Evolutionary conservation across 441 rosid genomes (phyloP), one percentile per base, ranked within the genome.

Genomic region (Kokia cookei): DNA sequence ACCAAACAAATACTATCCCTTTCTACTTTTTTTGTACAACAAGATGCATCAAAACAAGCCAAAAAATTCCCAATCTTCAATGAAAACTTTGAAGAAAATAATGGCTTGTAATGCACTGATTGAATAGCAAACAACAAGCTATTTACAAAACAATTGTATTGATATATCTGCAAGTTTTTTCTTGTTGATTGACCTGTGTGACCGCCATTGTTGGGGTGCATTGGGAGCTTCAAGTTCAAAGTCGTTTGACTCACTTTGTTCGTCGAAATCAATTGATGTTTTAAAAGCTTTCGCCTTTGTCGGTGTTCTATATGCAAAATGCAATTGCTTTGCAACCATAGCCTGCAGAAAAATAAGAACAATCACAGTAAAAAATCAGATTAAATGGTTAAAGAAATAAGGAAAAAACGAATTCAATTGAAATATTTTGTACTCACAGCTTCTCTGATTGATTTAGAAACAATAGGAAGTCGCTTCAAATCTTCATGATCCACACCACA

Each of bases 401-500:
- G 12, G 32, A 45, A 17, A 5, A 35, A 69, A 60, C 10, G 13
- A 63, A 32, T 1, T 32, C 6, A 32, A 32, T 32, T 32, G 37
- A 32, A 32, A 32, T 32, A 4, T 32, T 32, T 32, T 2, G 42
- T 53, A 84, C 97, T 88, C 74, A 92, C 98, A 78, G 93, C 94
- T 84, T 93, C 96, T 78, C 82, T 83, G 58, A 95, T 82, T n/a
- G 86, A 62, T 83, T 85, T 87, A 7, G 97, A 95, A 40, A 93
- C 97, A 17, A 65, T 72, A 13, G 73, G 72, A 27, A 95, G 91
- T 83, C 80, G 90, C 72, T 87, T 85, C 73, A 93, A 78, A 83
- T 95, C 98, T 7, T 84, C 89, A 65, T 91, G 95, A 73, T 89
- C 86, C 19, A 95, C 96, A 4, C 87, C 80, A 47, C 91, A 90